phyloP scores from a whole-genome alignment of 371 early-diverging fungal genomes.

The Mucor plumbeus region DNA sequence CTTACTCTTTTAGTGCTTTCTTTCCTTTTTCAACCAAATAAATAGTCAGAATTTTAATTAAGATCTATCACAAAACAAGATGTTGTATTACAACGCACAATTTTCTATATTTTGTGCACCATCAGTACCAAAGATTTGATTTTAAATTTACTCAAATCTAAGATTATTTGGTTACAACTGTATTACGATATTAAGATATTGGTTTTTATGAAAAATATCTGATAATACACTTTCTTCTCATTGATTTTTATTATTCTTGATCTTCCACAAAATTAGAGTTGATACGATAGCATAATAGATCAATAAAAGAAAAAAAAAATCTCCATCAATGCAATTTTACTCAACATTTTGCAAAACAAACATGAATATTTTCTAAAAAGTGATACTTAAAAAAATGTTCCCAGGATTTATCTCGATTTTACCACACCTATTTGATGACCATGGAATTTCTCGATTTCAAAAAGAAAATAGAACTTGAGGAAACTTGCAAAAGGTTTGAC shows the following conservation, averaged over 20 bases:
- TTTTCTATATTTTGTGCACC: neutral
- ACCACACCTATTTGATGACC: neutral
- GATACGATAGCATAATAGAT: neutral
- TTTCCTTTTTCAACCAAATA: conserved; percentile 6
- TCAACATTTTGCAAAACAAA: neutral
- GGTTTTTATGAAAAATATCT: neutral
- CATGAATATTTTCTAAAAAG: neutral
- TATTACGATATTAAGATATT: neutral
- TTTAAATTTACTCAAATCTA: neutral
- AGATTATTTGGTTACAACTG: conserved; percentile 5
- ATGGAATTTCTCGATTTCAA: neutral
- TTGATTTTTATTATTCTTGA: neutral
- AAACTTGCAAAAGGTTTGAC: conserved; percentile 4
- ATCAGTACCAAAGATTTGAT: neutral
- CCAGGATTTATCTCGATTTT: neutral
- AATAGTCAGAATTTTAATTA: neutral
- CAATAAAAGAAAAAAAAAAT: neutral
- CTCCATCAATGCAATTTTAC: neutral
- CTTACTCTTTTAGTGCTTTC: conserved; percentile 10
- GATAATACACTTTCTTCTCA: neutral
- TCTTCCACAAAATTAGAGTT: neutral
- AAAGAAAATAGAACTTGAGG: neutral
- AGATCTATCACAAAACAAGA: neutral
- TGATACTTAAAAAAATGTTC: neutral
- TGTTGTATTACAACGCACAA: neutral